A percentile compares a stretch with the other conserved stretches of the same genome.
These are phyloP conservation scores for Aureobasidium sp. DNA, from an alignment of 2,329 filamentous ascomycete genomes.

Conservation along the genomic window DNA sequence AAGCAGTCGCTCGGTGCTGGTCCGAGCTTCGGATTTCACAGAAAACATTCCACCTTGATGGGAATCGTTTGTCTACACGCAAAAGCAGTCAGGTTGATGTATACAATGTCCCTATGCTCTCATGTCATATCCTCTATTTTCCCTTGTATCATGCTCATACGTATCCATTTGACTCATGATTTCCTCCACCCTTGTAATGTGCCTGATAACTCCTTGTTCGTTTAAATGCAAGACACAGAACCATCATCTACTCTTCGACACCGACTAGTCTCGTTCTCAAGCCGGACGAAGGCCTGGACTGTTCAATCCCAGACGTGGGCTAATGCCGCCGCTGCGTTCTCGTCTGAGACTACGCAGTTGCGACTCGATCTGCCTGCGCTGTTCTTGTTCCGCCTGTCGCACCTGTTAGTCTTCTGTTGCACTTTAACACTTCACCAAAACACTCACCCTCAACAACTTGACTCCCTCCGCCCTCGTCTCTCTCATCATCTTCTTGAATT, in stretches of 20 bases:
- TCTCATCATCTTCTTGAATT: slow-evolving; percentile 76
- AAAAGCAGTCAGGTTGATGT: not conserved
- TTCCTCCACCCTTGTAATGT: not conserved
- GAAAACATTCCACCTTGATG: not conserved
- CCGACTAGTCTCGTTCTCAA: not conserved
- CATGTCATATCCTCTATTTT: not conserved
- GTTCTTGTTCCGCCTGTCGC: slow-evolving; percentile 59
- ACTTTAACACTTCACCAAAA: not conserved
- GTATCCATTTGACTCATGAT: slow-evolving; percentile 5
- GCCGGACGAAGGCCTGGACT: slow-evolving; percentile 2
- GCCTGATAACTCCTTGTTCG: not conserved
- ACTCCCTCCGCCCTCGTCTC: slow-evolving; percentile 59
- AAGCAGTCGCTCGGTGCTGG: not conserved
- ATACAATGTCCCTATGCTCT: not conserved
- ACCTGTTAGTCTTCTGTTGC: slow-evolving; percentile 18
- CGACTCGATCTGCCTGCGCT: slow-evolving; percentile 25
- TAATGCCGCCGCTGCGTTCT: slow-evolving; percentile 9
- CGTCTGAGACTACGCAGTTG: slow-evolving; percentile 12
- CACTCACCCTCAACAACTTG: slow-evolving; percentile 54
- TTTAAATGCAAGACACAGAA: not conserved
- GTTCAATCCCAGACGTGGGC: slow-evolving; percentile 1
- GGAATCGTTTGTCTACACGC: not conserved
- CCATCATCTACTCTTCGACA: not conserved
- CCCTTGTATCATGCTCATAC: not conserved
- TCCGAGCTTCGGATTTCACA: not conserved